Conservation (phyloP, 2,329 filamentous ascomycete species). For the Claviceps purpurea region DNA sequence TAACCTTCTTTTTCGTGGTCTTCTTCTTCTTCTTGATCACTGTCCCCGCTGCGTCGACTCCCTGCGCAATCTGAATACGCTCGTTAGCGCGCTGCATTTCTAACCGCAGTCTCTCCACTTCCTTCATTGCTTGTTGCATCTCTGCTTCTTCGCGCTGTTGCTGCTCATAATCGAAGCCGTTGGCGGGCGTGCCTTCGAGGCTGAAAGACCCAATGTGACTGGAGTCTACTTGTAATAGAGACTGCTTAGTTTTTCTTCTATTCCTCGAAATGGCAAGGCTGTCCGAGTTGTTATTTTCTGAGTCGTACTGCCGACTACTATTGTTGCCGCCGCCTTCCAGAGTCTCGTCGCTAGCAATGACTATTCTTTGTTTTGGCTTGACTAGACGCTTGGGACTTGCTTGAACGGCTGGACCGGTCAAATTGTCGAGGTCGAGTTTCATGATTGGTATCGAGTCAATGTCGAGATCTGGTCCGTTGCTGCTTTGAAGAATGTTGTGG, state of each 20-base stretch:
- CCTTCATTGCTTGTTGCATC: slow-evolving; percentile 76
- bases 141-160: slow-evolving; percentile 70
- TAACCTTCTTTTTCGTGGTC: slow-evolving; percentile 5
- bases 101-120: slow-evolving; percentile 72
- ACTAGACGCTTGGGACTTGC: slow-evolving; percentile 20
- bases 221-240: slow-evolving; percentile 74
- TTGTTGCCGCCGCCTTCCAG: slow-evolving; percentile 36
- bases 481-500: slow-evolving; percentile 58
- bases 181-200: slow-evolving; percentile 36
- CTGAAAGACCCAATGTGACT: slow-evolving; percentile 63
- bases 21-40: slow-evolving; percentile 57
- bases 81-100: slow-evolving; percentile 82
- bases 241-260: slow-evolving; percentile 43
- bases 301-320: slow-evolving; percentile 32
- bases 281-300: slow-evolving; percentile 35
- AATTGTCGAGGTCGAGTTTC: slow-evolving; percentile 64
- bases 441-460: slow-evolving; percentile 95
- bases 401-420: slow-evolving; percentile 18
- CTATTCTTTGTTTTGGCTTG: slow-evolving; percentile 44
- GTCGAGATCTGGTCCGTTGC: slow-evolving; percentile 68
- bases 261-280: slow-evolving; percentile 31
- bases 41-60: slow-evolving; percentile 51
- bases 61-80: slow-evolving; percentile 56
- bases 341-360: slow-evolving; percentile 63
- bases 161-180: slow-evolving; percentile 45